Percentiles rank a stretch among this genome's conserved stretches.
phyloP scores from a whole-genome alignment of 2,329 filamentous ascomycete species.

The Cladosporium sp. region DNA sequence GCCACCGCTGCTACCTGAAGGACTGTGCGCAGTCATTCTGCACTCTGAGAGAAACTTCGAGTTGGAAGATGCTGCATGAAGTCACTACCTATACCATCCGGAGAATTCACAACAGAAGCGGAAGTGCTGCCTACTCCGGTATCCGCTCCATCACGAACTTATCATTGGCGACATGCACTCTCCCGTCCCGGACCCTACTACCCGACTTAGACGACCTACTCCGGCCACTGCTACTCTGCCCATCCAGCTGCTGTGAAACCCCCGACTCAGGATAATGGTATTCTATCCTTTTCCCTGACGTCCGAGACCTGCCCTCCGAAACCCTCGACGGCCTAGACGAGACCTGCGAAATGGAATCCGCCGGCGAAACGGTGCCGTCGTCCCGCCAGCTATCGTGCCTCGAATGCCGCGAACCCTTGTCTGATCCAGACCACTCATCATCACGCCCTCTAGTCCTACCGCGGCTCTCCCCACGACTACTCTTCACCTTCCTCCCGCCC shows the following conservation, averaged over 20 bases:
- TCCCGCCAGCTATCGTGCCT: neutral
- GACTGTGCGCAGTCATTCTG: neutral
- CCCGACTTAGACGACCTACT: neutral
- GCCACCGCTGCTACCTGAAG: constrained; percentile 5
- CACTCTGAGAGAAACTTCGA: neutral
- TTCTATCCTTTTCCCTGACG: neutral
- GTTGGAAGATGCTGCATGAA: neutral
- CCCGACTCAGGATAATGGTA: neutral
- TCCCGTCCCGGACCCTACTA: neutral
- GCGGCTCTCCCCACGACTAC: neutral
- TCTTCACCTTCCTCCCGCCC: neutral
- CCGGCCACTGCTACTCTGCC: neutral
- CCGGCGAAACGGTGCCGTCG: constrained; percentile 9
- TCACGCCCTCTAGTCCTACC: neutral
- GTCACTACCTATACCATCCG: neutral
- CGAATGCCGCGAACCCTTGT: neutral
- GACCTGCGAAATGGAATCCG: constrained; percentile 17
- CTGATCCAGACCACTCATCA: neutral
- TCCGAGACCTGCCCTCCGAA: neutral
- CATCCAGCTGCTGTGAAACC: neutral
- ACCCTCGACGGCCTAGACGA: constrained; percentile 10
- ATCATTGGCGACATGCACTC: neutral
- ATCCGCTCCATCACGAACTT: neutral
- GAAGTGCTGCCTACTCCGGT: neutral
- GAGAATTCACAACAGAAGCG: neutral